Evolutionary conservation across 352 stramenopile genomes (phyloP).

Genomic region (Phytophthora cajani): DNA sequence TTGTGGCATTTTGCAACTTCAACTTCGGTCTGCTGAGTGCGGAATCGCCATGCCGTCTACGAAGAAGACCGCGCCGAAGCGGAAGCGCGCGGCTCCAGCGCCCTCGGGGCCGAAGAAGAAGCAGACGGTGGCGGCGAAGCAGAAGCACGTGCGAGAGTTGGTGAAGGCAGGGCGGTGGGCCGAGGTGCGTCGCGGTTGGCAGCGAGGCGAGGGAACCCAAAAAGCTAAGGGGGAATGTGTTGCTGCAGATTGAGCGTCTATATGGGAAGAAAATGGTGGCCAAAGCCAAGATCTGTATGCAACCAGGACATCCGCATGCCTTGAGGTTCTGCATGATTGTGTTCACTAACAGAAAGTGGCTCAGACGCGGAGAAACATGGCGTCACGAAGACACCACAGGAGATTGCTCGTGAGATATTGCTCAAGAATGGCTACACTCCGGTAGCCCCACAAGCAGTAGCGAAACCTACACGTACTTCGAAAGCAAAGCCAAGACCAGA

Average conservation of each 20-base stretch:
- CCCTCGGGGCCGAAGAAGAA: conserved; percentile 27
- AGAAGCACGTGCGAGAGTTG: conserved; percentile 78
- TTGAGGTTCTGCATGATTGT: background rate
- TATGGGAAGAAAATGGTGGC: conserved; percentile 79
- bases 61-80: conserved; percentile 18
- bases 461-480: background rate
- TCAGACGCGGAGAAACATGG: conserved; percentile 62
- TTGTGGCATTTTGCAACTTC: conserved; percentile 13
- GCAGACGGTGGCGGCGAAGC: conserved; percentile 62
- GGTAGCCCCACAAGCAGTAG: conserved; percentile 5
- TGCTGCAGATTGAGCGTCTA: conserved; percentile 56
- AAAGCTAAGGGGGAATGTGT: background rate
- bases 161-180: conserved; percentile 55
- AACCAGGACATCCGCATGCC: background rate
- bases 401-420: conserved; percentile 70
- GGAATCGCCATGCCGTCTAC: conserved; percentile 33
- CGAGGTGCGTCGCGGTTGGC: conserved; percentile 40
- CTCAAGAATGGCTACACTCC: conserved; percentile 63
- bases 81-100: conserved; percentile 19
- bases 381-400: conserved; percentile 61
- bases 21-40: conserved; percentile 23
- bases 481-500: background rate
- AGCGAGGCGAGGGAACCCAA: background rate
- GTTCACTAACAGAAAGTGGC: conserved; percentile 1
- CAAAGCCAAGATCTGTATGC: conserved; percentile 72